Evolutionary conservation across 176 grass and related monocot genomes (phyloP), one percentile per base, ranked within the genome.

Genomic region (Musa itinerans): DNA sequence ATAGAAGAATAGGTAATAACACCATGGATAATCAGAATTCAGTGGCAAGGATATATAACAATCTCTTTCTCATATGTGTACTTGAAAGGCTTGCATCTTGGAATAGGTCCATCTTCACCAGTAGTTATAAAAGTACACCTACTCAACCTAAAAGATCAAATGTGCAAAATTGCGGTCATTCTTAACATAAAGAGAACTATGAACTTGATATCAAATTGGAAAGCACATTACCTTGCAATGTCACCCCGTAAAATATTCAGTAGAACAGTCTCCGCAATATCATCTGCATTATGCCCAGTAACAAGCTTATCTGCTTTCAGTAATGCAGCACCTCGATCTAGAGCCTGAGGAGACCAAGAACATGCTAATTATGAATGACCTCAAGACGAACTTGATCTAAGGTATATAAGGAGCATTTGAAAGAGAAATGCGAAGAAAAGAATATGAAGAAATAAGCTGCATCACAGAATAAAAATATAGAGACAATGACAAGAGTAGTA

Each of bases 41-140:
- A 52, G 83, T 72, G 64, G 9, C 22, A 87, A 93, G 90, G 95
- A 98, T 98, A 98, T 98, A 98, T 93, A 77, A 98, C 95, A 79
- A 98, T 98, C 80, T 98, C 95, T 73, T 98, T 98, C 76, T 98
- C 95, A 24, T 94, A 98, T 19, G 95, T 86, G 71, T 98, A 94
- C 83, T 98, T 98, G 80, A 98, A 93, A 84, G 88, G 95, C 78
- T 98, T 98, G 88, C 90, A 93, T 86, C 95, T 93, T 76, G 95
- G 95, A 71, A 98, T 98, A 61, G 95, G 95, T 23, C 95, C 95
- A 87, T 98, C 88, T 93, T 98, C 95, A 84, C 95, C 90, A 23
- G 95, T 98, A 65, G 81, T 93, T 86, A 98, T 93, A 62, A 87
- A 84, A 3, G 95, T 93, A 81, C 95, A 93, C 85, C 90, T 87